These are phyloP conservation scores for Cotoneaster glaucophyllus DNA, from an alignment of 306 rosid species.

Conservation along the genomic window DNA sequence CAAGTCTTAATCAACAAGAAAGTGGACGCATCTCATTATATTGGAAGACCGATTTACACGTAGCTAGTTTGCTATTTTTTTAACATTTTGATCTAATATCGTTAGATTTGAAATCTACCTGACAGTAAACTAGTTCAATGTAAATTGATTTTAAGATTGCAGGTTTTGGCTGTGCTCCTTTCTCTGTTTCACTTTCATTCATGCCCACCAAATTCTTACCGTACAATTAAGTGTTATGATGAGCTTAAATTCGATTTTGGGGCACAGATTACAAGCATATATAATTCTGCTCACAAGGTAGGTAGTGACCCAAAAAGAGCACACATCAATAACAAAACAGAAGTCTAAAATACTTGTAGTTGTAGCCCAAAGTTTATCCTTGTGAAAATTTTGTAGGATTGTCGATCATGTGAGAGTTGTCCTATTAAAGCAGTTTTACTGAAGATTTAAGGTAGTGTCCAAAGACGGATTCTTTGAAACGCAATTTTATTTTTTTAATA, in stretches of 20 bases:
- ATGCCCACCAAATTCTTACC: background rate
- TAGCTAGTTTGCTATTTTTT: rapidly evolving
- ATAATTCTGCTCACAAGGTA: background rate
- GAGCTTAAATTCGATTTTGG: background rate
- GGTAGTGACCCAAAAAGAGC: background rate
- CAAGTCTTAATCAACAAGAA: background rate
- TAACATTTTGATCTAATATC: no score
- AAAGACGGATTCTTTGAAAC: background rate
- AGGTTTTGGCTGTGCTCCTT: background rate
- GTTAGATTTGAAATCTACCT: no score
- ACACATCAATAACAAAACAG: background rate
- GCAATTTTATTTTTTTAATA: no score
- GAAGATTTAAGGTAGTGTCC: no score
- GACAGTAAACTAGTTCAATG: rapidly evolving
- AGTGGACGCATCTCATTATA: no score
- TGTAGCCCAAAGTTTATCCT: background rate
- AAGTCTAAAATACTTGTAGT: background rate
- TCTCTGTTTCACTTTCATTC: background rate
- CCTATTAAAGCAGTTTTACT: no score
- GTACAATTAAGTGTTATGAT: background rate
- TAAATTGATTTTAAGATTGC: background rate
- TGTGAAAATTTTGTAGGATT: no score
- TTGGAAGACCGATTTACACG: no score
- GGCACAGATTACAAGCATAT: background rate
- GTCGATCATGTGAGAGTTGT: no score